Base-by-base conservation (phyloP, 345 rosid species). In the Noccaea caerulescens region DNA sequence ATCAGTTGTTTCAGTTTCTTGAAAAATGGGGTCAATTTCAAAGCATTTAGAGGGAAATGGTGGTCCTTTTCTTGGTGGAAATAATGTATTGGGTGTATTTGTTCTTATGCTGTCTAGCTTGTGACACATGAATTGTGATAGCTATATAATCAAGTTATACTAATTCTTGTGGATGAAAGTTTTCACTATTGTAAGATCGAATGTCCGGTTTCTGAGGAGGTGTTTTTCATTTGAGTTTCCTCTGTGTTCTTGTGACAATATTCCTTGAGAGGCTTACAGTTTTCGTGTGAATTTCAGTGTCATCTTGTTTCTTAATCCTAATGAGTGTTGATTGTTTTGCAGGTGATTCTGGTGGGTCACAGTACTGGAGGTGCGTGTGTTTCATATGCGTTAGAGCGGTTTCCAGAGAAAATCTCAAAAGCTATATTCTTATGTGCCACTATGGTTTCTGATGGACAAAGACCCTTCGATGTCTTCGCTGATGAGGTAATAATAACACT, bases 291-390 rank as follows among this genome's bases (percentile, higher is more conserved):
- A 18, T 43, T 53, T 10, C 16, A 4, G 41, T 49, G 56, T 46
- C n/a, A 34, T 57, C 36, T 68, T 57, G 45, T 32, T 39, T 38
- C 23, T 38, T 30, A 33, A 10, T 60, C 47, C 4, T 41, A 5
- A 10, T 45, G 58, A 55, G 18, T 63, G 49, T 34, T 8, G 64
- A 36, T 55, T 55, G 56, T 6, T 27, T 27, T 76, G 65, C 83
- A 93, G 97, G 97, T 91, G 54, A 84, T 87, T 80, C 66, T 90
- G 83, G 92, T 90, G 5, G 91, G 97, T 73, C 98, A 93, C 64
- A 86, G 96, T 73, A 81, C 80, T 53, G 97, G 97, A 69, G 97
- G 93, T 58, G 98, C 96, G 9, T 84, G 96, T 32, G 54, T 88
- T 77, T 93, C 97, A 8, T 82, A 86, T 79, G 98, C 92, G 0